These are phyloP conservation scores for Marasmius fiardii DNA, from an alignment of 1,284 basidiomycete species.

Conservation along the genomic window DNA sequence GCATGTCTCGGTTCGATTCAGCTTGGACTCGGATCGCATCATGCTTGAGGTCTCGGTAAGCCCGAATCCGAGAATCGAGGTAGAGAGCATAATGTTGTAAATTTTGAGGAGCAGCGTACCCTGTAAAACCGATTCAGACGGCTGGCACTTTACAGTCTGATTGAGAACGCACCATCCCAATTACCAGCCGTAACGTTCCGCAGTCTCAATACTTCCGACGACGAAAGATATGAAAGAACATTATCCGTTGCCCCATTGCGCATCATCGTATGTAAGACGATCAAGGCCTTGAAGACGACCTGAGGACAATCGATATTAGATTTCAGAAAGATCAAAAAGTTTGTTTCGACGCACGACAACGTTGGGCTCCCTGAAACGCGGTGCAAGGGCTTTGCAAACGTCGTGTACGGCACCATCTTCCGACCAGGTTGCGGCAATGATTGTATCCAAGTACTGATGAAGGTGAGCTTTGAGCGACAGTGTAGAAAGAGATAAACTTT, in stretches of 20 bases:
- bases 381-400: slow-evolving; percentile 83
- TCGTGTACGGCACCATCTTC: slow-evolving; percentile 91
- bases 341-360: slow-evolving; percentile 61
- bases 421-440: slow-evolving; percentile 92
- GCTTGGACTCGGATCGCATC: slow-evolving; percentile 91
- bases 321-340: not conserved
- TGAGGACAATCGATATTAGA: slow-evolving; percentile 26
- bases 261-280: slow-evolving; percentile 95
- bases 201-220: slow-evolving; percentile 75
- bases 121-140: slow-evolving; percentile 34
- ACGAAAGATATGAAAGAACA: slow-evolving; percentile 79
- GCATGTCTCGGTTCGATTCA: slow-evolving; percentile 82
- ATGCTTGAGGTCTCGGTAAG: slow-evolving; percentile 89
- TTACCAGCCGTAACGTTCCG: slow-evolving; percentile 73
- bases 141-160: not conserved
- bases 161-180: slow-evolving; percentile 69
- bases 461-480: not conserved
- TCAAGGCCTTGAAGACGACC: slow-evolving; percentile 95
- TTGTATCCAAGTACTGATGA: slow-evolving; percentile 78
- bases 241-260: slow-evolving; percentile 92
- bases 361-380: slow-evolving; percentile 87
- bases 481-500: slow-evolving; percentile 13
- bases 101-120: slow-evolving; percentile 84
- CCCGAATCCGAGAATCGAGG: slow-evolving; percentile 86
- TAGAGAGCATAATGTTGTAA: slow-evolving; percentile 87